Conservation (phyloP, 1,284 basidiomycete genomes). For the Boletus sp. region DNA sequence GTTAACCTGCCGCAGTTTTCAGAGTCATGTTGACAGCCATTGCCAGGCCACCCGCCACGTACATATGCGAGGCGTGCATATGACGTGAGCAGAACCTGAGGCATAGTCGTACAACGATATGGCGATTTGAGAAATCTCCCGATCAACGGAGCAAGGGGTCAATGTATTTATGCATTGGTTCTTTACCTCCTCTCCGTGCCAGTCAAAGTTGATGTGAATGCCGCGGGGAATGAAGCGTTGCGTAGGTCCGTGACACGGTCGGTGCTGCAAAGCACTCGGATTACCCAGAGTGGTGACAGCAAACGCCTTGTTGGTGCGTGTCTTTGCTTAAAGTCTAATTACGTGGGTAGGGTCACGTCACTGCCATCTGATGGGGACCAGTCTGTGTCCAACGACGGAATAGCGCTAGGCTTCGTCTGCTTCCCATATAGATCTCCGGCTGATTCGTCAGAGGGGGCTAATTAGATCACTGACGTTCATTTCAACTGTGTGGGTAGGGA, state of each 20-base stretch:
- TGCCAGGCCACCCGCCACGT: conserved; percentile 5
- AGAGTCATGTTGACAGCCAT: conserved; percentile 11
- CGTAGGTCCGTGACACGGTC: conserved; percentile 24
- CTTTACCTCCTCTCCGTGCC: conserved; percentile 16
- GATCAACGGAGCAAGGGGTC: conserved; percentile 24
- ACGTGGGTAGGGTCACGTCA: conserved; percentile 33
- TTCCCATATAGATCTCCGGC: conserved; percentile 15
- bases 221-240: conserved; percentile 29
- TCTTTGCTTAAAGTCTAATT: conserved; percentile 37
- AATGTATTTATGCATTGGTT: conserved; percentile 8
- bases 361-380: conserved; percentile 23
- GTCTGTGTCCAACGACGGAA: conserved; percentile 13
- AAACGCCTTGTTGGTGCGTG: conserved; percentile 27
- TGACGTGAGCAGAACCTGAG: conserved; percentile 21
- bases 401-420: conserved; percentile 10
- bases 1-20: conserved; percentile 7
- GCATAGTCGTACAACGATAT: conserved; percentile 5
- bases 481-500: conserved; percentile 10
- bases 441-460: conserved; percentile 11
- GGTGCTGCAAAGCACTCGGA: conserved; percentile 17
- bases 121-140: conserved; percentile 15
- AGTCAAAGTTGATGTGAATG: conserved; percentile 19
- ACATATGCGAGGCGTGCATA: conserved; percentile 3
- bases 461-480: conserved; percentile 20
- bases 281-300: conserved; percentile 20